A percentile compares a stretch with the other conserved stretches of the same genome.
Conservation (phyloP, 805 yeast genomes). For the Starmerella floricola region DNA sequence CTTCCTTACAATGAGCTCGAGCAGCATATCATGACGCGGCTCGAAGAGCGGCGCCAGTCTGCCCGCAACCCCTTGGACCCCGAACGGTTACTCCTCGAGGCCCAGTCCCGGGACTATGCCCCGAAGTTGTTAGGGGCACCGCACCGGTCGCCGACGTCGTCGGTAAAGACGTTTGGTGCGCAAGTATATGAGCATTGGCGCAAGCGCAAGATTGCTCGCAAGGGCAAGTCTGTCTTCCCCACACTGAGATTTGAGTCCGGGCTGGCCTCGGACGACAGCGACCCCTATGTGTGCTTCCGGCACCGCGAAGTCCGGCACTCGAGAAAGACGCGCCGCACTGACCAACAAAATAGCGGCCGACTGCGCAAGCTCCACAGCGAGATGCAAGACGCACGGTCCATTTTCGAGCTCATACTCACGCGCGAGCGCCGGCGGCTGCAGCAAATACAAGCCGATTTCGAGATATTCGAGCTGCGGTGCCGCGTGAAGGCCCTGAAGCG, state of each 20-base stretch:
- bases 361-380: conserved; percentile 63
- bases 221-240: conserved; percentile 65
- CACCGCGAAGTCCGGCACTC: conserved; percentile 91
- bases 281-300: conserved; percentile 91
- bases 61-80: conserved; percentile 43
- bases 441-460: conserved; percentile 47
- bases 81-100: conserved; percentile 24
- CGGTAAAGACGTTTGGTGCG: conserved; percentile 42
- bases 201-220: conserved; percentile 51
- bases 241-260: conserved; percentile 73
- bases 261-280: conserved; percentile 60
- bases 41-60: conserved; percentile 28
- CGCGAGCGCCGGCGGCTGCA: conserved; percentile 59
- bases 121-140: conserved; percentile 18
- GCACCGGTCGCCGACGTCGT: conserved; percentile 19
- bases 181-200: conserved; percentile 74
- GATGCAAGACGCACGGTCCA: conserved; percentile 58
- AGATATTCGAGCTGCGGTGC: conserved; percentile 61
- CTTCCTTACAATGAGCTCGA: conserved; percentile 58
- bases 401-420: conserved; percentile 57
- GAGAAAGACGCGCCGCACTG: conserved; percentile 91
- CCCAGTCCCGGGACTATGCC: conserved; percentile 21
- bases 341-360: conserved; percentile 77
- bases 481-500: conserved; percentile 65
- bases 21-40: conserved; percentile 31